phyloP scores from a whole-genome alignment of 2,329 filamentous ascomycete genomes.

The Nothophoma quercina region DNA sequence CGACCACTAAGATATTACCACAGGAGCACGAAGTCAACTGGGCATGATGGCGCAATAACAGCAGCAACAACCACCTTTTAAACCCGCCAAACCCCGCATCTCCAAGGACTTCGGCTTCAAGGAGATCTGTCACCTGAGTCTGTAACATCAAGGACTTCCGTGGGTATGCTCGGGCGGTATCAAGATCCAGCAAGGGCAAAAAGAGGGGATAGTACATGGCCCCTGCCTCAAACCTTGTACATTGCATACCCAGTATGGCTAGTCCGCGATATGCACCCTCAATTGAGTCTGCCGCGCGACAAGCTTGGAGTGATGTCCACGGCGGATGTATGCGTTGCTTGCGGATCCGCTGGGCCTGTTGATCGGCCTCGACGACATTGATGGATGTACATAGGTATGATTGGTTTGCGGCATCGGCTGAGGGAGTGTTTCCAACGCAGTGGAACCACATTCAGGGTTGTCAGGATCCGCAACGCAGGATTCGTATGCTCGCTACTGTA shows the following conservation, averaged over 20 bases:
- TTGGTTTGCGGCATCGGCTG: conserved; percentile 29
- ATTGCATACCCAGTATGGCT: conserved; percentile 16
- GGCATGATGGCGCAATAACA: conserved; percentile 21
- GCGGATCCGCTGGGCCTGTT: conserved; percentile 41
- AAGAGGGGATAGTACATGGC: conserved; percentile 34
- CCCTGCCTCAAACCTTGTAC: conserved; percentile 20
- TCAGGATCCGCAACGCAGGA: conserved; percentile 32
- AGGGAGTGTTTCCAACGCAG: conserved; percentile 26
- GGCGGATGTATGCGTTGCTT: conserved; percentile 22
- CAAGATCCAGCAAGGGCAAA: conserved; percentile 29
- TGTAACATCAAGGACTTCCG: conserved; percentile 22
- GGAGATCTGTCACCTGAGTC: conserved; percentile 33
- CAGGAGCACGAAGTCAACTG: conserved; percentile 43
- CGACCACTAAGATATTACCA: conserved; percentile 22
- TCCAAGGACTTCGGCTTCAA: conserved; percentile 28
- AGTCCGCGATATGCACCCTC: conserved; percentile 18
- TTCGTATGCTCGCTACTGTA: conserved; percentile 19
- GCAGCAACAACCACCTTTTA: conserved; percentile 35
- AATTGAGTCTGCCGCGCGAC: conserved; percentile 16
- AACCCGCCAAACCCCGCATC: conserved; percentile 43
- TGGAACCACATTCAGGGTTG: conserved; percentile 28
- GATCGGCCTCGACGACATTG: conserved; percentile 12
- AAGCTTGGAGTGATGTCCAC: conserved; percentile 16
- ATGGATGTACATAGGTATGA: conserved; percentile 24
- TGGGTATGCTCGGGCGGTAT: conserved; percentile 23